These are phyloP conservation scores for Boletus insuetus DNA, from an alignment of 768 basidiomycete genomes.

Conservation along the genomic window DNA sequence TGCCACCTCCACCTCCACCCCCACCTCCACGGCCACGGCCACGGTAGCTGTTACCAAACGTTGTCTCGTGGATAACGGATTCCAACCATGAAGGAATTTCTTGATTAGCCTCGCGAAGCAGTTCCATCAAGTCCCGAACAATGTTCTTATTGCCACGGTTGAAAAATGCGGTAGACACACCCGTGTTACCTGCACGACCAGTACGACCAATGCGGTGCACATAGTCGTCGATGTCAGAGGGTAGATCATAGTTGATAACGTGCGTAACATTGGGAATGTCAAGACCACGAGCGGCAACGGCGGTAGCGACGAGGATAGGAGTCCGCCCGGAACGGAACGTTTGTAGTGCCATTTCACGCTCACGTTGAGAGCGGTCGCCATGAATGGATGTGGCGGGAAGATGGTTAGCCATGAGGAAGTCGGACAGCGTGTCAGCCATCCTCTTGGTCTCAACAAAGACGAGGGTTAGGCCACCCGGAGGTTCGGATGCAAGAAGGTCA, in stretches of 20 bases:
- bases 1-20: conserved; percentile 34
- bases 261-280: conserved; percentile 99
- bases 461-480: conserved; percentile 73
- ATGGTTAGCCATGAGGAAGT: conserved; percentile 82
- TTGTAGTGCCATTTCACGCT: conserved; percentile 92
- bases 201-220: conserved; percentile 98
- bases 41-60: conserved; percentile 59
- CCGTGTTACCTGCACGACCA: conserved; percentile 97
- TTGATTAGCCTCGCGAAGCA: conserved; percentile 94
- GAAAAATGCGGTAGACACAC: conserved; percentile 94
- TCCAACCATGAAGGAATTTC: conserved; percentile 92
- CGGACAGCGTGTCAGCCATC: conserved; percentile 98
- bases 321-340: conserved; percentile 95
- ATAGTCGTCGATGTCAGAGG: conserved; percentile 98
- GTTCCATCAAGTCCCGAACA: conserved; percentile 86
- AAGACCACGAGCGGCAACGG: conserved; percentile 97
- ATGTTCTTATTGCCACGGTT: conserved; percentile 92
- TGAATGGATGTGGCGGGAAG: conserved; percentile 96
- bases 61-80: conserved; percentile 75
- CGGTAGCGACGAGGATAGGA: conserved; percentile 96
- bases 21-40: conserved; percentile 54
- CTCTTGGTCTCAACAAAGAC: conserved; percentile 99
- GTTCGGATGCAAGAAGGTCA: conserved; percentile 84
- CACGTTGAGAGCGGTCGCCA: conserved; percentile 95
- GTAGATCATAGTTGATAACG: conserved; percentile 97